These are phyloP conservation scores for Cymodocea nodosa DNA, from an alignment of 116 monocot species.

Conservation along the genomic window DNA sequence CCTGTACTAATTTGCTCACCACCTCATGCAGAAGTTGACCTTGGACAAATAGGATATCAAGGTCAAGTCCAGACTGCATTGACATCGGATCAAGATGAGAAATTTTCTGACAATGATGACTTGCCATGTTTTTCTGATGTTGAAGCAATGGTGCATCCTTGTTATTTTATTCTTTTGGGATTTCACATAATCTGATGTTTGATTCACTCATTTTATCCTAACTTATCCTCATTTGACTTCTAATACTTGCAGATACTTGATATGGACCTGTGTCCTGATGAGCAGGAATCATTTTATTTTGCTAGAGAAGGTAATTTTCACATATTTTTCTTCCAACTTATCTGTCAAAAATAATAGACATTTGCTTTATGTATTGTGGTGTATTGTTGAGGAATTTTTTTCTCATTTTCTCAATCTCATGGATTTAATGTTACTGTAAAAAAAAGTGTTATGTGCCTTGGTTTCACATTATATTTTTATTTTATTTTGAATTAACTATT, in stretches of 20 bases:
- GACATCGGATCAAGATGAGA: conserved; percentile 36
- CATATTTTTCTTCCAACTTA: too few species aligned
- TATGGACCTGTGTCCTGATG: conserved; percentile 68
- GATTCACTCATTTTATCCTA: neutral
- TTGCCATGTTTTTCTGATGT: conserved; percentile 69
- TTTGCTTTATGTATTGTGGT: too few species aligned
- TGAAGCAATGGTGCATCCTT: conserved; percentile 49
- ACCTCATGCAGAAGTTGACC: neutral
- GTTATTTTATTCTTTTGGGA: neutral
- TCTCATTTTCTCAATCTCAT: too few species aligned
- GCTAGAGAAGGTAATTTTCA: conserved; percentile 16
- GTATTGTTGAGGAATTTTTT: too few species aligned
- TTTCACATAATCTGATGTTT: neutral
- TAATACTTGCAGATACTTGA: conserved; percentile 50
- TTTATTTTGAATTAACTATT: neutral
- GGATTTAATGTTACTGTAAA: too few species aligned
- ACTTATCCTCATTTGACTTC: neutral
- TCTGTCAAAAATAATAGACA: too few species aligned
- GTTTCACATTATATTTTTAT: neutral
- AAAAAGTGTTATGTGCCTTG: neutral
- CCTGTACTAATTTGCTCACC: neutral
- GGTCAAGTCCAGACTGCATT: conserved; percentile 15
- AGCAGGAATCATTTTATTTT: conserved; percentile 39
- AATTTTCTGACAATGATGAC: conserved; percentile 43
- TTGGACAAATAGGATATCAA: conserved; percentile 16